Percentiles rank a stretch among this genome's conserved stretches.
phyloP scores from a whole-genome alignment of 2,329 filamentous ascomycete genomes.

The Diaporthe helianthi region DNA sequence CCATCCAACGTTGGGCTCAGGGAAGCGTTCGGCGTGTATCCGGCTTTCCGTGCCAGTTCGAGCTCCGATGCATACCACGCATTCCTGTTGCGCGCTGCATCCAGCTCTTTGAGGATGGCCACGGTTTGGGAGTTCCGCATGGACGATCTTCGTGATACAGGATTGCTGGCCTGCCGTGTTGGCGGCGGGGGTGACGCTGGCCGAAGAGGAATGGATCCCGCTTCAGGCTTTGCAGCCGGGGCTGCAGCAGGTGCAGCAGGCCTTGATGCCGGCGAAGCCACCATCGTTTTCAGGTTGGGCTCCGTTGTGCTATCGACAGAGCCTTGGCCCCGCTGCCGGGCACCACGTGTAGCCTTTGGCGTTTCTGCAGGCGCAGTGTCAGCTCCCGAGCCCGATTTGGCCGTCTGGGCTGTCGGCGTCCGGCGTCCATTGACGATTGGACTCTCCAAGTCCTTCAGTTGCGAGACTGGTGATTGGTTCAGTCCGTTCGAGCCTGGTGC shows the following conservation, averaged over 20 bases:
- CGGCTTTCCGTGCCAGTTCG: constrained; percentile 87
- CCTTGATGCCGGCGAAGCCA: constrained; percentile 28
- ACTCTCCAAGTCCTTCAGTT: constrained; percentile 58
- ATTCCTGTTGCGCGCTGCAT: constrained; percentile 83
- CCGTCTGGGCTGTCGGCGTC: constrained; percentile 63
- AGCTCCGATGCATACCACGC: constrained; percentile 98
- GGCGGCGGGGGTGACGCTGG: constrained; percentile 67
- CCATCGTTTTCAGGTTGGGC: constrained; percentile 52
- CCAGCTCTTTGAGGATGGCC: constrained; percentile 83
- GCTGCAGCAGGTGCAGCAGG: constrained; percentile 20
- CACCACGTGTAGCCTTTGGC: constrained; percentile 52
- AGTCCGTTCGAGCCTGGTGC: constrained; percentile 37
- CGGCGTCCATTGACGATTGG: constrained; percentile 66
- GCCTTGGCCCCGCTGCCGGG: constrained; percentile 64
- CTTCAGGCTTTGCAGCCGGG: constrained; percentile 44
- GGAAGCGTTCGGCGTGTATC: constrained; percentile 77
- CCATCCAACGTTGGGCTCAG: constrained; percentile 78
- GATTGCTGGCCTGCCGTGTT: constrained; percentile 62
- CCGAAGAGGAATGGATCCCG: constrained; percentile 41
- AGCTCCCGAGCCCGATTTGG: constrained; percentile 43
- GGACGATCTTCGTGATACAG: constrained; percentile 66
- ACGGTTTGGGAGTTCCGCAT: constrained; percentile 71
- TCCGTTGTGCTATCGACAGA: constrained; percentile 75
- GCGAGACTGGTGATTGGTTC: constrained; percentile 51
- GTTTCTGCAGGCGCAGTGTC: constrained; percentile 41